Evolutionary conservation across 202 grass and related monocot species (phyloP).

Genomic region (Bolboschoenoplectus hybrid): DNA sequence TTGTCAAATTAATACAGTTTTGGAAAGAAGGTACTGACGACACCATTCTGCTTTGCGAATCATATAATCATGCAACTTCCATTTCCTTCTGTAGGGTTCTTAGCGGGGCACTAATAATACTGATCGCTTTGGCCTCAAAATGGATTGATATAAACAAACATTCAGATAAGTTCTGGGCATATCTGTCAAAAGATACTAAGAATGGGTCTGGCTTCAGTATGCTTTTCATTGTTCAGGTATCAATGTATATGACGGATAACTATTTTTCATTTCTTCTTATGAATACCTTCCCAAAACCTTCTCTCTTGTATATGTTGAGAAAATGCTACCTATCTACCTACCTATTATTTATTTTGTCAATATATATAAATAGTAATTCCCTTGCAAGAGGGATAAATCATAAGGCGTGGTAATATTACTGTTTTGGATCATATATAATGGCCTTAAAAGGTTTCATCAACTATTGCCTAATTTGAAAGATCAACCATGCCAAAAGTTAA

Average conservation of each 20-base stretch:
- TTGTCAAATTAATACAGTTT: neutral
- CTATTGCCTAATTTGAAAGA: constrained; percentile 28
- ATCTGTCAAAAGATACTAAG: constrained; percentile 68
- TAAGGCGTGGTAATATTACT: constrained; percentile 32
- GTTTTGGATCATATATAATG: neutral
- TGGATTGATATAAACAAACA: constrained; percentile 58
- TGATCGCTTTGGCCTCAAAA: constrained; percentile 68
- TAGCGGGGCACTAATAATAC: constrained; percentile 72
- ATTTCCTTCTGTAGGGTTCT: constrained; percentile 66
- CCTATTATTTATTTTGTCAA: neutral
- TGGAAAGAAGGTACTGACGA: neutral
- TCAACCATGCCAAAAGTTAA: constrained; percentile 30
- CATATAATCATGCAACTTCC: constrained; percentile 1
- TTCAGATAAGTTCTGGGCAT: constrained; percentile 57
- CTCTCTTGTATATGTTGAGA: neutral
- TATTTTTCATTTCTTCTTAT: neutral
- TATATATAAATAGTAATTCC: neutral
- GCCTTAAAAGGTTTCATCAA: neutral
- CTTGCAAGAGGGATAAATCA: neutral
- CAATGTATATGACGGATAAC: neutral
- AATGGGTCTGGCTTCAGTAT: constrained; percentile 46
- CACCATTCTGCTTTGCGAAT: neutral
- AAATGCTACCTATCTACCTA: neutral
- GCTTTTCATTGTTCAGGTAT: constrained; percentile 80
- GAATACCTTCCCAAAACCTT: neutral